phyloP scores from a whole-genome alignment of 257 asterid genomes.

The Solanum sejunctum region DNA sequence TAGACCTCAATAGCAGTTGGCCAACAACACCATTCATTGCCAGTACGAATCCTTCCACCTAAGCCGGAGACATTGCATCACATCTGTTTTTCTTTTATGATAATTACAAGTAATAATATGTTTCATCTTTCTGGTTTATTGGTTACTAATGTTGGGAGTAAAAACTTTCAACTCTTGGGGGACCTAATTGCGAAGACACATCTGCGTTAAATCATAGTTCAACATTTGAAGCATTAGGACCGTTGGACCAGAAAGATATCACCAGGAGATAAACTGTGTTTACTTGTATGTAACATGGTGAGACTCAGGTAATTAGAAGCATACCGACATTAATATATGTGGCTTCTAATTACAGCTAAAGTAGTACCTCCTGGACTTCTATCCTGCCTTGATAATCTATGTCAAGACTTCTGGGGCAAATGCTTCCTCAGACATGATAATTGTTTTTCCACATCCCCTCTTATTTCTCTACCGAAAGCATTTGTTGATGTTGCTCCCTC shows the following conservation, averaged over 20 bases:
- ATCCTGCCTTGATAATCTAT: not conserved
- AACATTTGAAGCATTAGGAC: conserved; percentile 21
- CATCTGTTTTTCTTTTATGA: not conserved
- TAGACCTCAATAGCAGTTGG: not conserved
- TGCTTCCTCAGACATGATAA: not conserved
- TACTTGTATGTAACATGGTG: conserved; percentile 42
- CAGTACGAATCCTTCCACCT: not conserved
- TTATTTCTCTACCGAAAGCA: not conserved
- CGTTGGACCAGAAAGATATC: conserved; percentile 36
- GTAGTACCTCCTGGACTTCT: not conserved
- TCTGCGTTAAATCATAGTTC: conserved; percentile 14
- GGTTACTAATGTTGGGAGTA: conserved; percentile 21
- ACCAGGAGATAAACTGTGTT: conserved; percentile 38
- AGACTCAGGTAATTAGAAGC: not conserved
- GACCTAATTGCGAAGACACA: conserved; percentile 29
- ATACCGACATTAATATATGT: not conserved
- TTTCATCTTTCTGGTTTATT: not conserved
- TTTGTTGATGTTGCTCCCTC: conserved; percentile 23
- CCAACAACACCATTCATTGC: not conserved
- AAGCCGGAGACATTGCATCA: not conserved
- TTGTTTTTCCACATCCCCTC: not conserved
- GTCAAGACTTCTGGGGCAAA: not conserved
- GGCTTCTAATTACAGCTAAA: not conserved
- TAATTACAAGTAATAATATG: not conserved
- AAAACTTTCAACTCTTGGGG: conserved; percentile 35